Base-by-base conservation (phyloP, 495 filamentous ascomycete genomes). In the Lophiotrema nucula region DNA sequence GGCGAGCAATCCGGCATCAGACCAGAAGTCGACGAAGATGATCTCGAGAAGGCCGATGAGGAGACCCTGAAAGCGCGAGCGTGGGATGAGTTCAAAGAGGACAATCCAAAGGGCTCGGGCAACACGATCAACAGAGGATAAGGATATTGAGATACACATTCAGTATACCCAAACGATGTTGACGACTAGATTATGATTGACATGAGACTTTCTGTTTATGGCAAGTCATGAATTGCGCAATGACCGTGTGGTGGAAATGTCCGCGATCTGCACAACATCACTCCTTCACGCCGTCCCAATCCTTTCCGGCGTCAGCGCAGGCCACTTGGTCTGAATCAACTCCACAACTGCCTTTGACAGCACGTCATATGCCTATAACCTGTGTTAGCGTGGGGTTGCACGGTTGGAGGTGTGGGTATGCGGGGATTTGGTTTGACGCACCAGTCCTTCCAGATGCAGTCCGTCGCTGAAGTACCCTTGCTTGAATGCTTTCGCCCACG, bases 11-110 rank as follows among this genome's bases (percentile, higher is more conserved):
- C 86, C 50, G 81, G 81, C n/a, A 73, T 81, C 18, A 71, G 74
- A 48, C 82, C 85, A 3, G 85, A 90, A 69, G 77, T 86, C 23
- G 88, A 97, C 71, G 92, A 97, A 74, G 95, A 97, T 72, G 79
- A 97, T 72, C 60, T 88, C 39, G 87, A 90, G 35, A 89, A 84
- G 58, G 90, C 85, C 3, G 93, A 97, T 66, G 79, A 79, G 47
- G 93, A 92, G 70, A 98, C 90, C 0, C 83, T 90, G 82, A 97
- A 97, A 72, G 90, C 90, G 18, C 79, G 93, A 54, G 88, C 83
- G 47, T 98, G 93, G 93, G 93, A 98, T 73, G 95, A 97, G 72
- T 98, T 84, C 71, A 85, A 77, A 42, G 93, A 98, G 73, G 84
- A 83, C 2, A 98, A 98, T 71, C 87, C 90, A 1, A 88, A 84